Percentiles rank a stretch among this genome's conserved stretches.
These are phyloP conservation scores for Suillus decipiens DNA, from an alignment of 768 basidiomycete genomes.

Conservation along the genomic window DNA sequence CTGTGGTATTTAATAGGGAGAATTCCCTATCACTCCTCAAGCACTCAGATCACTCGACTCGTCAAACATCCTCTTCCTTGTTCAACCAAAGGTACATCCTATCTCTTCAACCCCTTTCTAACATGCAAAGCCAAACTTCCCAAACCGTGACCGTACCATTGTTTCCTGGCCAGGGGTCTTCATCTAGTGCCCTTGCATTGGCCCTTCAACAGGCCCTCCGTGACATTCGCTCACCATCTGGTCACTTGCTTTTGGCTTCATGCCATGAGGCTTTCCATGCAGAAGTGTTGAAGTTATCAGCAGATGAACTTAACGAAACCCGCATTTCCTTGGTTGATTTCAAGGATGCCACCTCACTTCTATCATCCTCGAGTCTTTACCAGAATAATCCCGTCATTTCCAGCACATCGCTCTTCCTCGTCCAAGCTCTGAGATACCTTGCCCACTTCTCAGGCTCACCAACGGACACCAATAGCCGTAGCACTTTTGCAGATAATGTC, in stretches of 20 bases:
- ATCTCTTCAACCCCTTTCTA: background rate
- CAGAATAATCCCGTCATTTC: constrained; percentile 50
- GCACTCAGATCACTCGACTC: no score
- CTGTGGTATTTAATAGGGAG: background rate
- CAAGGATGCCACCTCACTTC: constrained; percentile 36
- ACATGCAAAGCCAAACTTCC: background rate
- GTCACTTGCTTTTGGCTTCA: constrained; percentile 47
- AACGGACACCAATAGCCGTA: constrained; percentile 12
- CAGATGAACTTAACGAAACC: constrained; percentile 33
- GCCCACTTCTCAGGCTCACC: constrained; percentile 34
- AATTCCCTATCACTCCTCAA: background rate
- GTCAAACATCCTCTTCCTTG: no score
- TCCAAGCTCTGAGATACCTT: constrained; percentile 56
- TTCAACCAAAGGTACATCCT: background rate
- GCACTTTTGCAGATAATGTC: constrained; percentile 36
- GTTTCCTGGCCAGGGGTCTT: constrained; percentile 59
- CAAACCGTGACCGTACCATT: constrained; percentile 41
- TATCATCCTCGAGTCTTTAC: constrained; percentile 40
- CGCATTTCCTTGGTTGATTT: constrained; percentile 51
- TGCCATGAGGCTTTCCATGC: constrained; percentile 51
- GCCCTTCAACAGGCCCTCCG: constrained; percentile 40
- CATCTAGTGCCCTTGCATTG: constrained; percentile 32
- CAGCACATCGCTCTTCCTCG: constrained; percentile 48
- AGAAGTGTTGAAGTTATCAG: constrained; percentile 51
- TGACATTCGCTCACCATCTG: constrained; percentile 44